A percentile compares a stretch with the other conserved stretches of the same genome.
These are phyloP conservation scores for Gamarada debralockiae DNA, from an alignment of 495 filamentous ascomycete species.

Conservation along the genomic window DNA sequence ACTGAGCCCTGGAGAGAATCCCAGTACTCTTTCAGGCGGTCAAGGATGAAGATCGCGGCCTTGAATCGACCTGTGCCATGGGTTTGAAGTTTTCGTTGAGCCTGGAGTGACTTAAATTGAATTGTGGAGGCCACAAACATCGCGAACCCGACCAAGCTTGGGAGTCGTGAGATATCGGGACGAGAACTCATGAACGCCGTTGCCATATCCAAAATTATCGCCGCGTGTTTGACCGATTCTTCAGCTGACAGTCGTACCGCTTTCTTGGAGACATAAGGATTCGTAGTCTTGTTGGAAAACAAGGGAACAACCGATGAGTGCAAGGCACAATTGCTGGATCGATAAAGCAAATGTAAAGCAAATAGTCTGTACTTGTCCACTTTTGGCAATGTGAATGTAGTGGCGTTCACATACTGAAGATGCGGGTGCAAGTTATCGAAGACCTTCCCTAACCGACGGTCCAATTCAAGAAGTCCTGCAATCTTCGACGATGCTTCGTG, in stretches of 20 bases:
- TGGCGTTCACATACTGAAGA: neutral
- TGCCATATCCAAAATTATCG: conserved; percentile 13
- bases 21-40: conserved; percentile 15
- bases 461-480: conserved; percentile 2
- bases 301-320: conserved; percentile 15
- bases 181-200: conserved; percentile 5
- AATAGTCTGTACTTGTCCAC: conserved; percentile 2
- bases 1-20: conserved; percentile 5
- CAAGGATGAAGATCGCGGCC: conserved; percentile 10
- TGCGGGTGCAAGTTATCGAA: conserved; percentile 2
- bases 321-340: conserved; percentile 9
- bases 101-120: conserved; percentile 16
- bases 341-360: conserved; percentile 10
- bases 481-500: conserved; percentile 1
- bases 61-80: neutral
- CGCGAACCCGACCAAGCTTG: conserved; percentile 10
- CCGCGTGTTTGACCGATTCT: conserved; percentile 10
- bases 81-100: conserved; percentile 10
- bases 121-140: conserved; percentile 12
- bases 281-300: conserved; percentile 3
- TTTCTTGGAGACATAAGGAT: conserved; percentile 9
- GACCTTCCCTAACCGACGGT: conserved; percentile 1
- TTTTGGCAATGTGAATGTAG: neutral
- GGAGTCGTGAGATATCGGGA: conserved; percentile 7
- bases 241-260: conserved; percentile 6